Base-by-base conservation (phyloP, 805 yeast species). In the Kodamaea neixiangensis region DNA sequence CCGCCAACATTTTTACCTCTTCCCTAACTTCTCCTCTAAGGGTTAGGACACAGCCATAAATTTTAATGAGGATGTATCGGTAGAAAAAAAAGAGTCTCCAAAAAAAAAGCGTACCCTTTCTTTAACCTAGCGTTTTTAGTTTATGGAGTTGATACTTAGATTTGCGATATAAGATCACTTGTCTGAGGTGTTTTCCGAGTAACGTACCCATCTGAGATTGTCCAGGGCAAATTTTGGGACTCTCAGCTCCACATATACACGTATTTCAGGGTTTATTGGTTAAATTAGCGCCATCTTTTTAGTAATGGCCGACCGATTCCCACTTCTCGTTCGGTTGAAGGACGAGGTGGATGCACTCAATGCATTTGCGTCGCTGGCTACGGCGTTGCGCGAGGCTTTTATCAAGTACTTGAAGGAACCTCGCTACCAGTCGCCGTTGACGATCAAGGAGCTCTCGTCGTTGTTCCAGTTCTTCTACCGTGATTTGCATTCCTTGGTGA, bases 341-440 rank as follows among this genome's bases (percentile, higher is more conserved):
- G 22, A 40, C 34, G 49, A 46, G 40, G 49, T 46, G 19, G 44
- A 46, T 17, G 40, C 13, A 9, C 49, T 46, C 25, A 21, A 39
- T 7, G 20, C 21, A 14, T 29, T 31, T 17, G 67, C 69, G 43
- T 70, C 68, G 2, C 69, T 59, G 58, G 60, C 68, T 13, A 33
- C 52, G 7, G 59, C 63, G 4, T 56, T 71, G 42, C 29, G 44
- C 5, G 45, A 47, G 21, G 33, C 44, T 7, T 47, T 47, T 22
- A 31, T 47, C 33, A 64, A 61, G 49, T 72, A 73, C 49, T 61
- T 74, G 49, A 70, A 70, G 54, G 78, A 73, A 52, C 78, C 78
- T 9, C 63, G 78, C 20, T 74, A 67, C 53, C 77, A 69, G 58
- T 60, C 70, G 37, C 78, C 78, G 5, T 60, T 74, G 19, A 63